Conservation (phyloP, 2,329 filamentous ascomycete species). For the Phyllosticta citrichinensis region DNA sequence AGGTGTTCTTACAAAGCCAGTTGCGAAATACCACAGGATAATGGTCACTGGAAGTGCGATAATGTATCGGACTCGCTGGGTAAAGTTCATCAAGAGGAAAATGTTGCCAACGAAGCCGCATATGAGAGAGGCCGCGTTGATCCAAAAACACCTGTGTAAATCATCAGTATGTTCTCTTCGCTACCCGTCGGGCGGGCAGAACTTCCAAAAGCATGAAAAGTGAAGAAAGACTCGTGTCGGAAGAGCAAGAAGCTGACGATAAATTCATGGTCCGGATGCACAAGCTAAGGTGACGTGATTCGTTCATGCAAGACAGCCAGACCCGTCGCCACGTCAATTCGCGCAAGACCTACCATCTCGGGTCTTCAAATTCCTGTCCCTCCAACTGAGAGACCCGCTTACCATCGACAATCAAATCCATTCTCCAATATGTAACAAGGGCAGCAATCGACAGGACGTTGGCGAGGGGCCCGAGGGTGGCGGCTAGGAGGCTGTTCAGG, state of each 20-base stretch:
- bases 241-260: too few species aligned
- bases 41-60: constrained; percentile 79
- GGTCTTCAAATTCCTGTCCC: constrained; percentile 54
- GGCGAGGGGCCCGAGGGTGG: constrained; percentile 74
- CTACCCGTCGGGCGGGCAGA: neutral
- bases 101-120: constrained; percentile 71
- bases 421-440: constrained; percentile 70
- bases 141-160: constrained; percentile 52
- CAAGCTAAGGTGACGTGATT: neutral
- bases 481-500: constrained; percentile 53
- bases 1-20: constrained; percentile 41
- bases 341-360: constrained; percentile 48
- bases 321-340: neutral
- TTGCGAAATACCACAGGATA: constrained; percentile 60
- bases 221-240: neutral
- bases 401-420: constrained; percentile 42
- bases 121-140: constrained; percentile 70
- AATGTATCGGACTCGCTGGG: constrained; percentile 65
- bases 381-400: constrained; percentile 40
- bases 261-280: too few species aligned
- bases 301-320: neutral
- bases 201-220: neutral
- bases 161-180: neutral
- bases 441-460: constrained; percentile 83
- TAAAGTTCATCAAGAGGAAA: constrained; percentile 81